These are phyloP conservation scores for Myxozyma melibiosi DNA, from an alignment of 805 yeast genomes.

Conservation along the genomic window DNA sequence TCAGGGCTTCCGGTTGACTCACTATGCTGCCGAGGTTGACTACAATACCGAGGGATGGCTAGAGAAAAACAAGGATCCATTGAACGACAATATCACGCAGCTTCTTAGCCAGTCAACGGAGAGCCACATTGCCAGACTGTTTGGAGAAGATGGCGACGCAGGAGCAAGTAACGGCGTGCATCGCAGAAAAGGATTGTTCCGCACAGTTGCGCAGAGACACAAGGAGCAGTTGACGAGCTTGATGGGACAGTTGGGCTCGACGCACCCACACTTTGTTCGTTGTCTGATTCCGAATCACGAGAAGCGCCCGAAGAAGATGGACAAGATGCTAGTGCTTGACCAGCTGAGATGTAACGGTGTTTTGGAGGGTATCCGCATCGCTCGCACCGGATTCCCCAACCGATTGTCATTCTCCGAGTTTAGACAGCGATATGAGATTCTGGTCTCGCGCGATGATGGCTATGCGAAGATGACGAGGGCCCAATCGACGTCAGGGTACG, in stretches of 20 bases:
- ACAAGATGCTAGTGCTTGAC: conserved; percentile 74
- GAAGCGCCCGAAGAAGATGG: conserved; percentile 71
- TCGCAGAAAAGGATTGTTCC: conserved; percentile 50
- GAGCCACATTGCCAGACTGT: conserved; percentile 57
- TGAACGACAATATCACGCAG: conserved; percentile 70
- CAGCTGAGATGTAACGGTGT: conserved; percentile 98
- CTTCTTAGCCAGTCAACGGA: conserved; percentile 62
- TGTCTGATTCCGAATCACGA: conserved; percentile 88
- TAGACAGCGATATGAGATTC: conserved; percentile 69
- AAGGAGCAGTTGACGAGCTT: conserved; percentile 76
- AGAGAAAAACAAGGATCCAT: conserved; percentile 90
- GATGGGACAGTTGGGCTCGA: conserved; percentile 70
- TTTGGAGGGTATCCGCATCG: conserved; percentile 94
- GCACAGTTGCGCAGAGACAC: conserved; percentile 87
- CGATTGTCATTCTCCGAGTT: conserved; percentile 83
- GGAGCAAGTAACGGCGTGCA: conserved; percentile 29
- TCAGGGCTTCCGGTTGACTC: conserved; percentile 80
- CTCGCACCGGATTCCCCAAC: conserved; percentile 96
- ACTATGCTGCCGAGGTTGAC: conserved; percentile 97
- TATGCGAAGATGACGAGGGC: conserved; percentile 3
- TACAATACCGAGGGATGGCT: conserved; percentile 91
- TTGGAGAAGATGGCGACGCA: conserved; percentile 43
- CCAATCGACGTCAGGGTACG: conserved; percentile 29
- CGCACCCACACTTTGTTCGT: conserved; percentile 96
- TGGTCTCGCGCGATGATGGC: conserved; percentile 50